Conservation (phyloP, 2,329 filamentous ascomycete species). For the Akanthomyces uredinophilus region DNA sequence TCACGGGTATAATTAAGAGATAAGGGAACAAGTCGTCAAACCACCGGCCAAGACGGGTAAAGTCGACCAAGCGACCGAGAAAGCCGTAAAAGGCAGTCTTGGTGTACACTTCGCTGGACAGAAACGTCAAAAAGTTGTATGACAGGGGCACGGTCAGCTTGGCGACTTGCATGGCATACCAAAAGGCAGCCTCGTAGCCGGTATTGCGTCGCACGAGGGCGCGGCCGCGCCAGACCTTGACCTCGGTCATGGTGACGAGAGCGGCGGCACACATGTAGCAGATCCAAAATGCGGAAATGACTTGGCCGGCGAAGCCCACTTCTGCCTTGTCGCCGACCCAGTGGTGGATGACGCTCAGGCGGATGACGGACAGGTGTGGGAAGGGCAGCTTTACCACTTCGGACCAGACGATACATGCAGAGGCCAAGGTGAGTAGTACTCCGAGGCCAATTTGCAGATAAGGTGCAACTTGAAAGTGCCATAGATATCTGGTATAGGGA, state of each 20-base stretch:
- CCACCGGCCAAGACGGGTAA: conserved; percentile 74
- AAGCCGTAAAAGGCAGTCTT: conserved; percentile 85
- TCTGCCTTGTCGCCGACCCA: conserved; percentile 65
- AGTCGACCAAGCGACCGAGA: conserved; percentile 73
- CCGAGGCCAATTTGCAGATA: conserved; percentile 60
- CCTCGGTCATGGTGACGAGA: conserved; percentile 80
- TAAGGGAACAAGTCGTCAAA: conserved; percentile 88
- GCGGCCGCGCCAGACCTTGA: conserved; percentile 95
- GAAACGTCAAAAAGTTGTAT: conserved; percentile 94
- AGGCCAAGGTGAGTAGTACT: conserved; percentile 66
- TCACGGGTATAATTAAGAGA: conserved; percentile 79
- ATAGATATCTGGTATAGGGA: conserved; percentile 74
- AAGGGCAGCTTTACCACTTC: conserved; percentile 83
- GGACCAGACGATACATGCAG: conserved; percentile 83
- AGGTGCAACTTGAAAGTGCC: conserved; percentile 71
- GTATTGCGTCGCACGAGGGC: conserved; percentile 88
- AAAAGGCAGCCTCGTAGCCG: conserved; percentile 87
- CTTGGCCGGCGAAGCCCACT: conserved; percentile 80
- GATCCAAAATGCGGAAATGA: conserved; percentile 82
- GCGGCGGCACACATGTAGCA: conserved; percentile 94
- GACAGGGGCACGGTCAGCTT: conserved; percentile 86
- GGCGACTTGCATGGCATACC: conserved; percentile 91
- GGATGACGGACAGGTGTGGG: conserved; percentile 67
- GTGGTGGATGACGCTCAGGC: conserved; percentile 67
- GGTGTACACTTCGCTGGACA: conserved; percentile 65